Evolutionary conservation across 306 rosid species (phyloP).

Genomic region (Vigna angularis): DNA sequence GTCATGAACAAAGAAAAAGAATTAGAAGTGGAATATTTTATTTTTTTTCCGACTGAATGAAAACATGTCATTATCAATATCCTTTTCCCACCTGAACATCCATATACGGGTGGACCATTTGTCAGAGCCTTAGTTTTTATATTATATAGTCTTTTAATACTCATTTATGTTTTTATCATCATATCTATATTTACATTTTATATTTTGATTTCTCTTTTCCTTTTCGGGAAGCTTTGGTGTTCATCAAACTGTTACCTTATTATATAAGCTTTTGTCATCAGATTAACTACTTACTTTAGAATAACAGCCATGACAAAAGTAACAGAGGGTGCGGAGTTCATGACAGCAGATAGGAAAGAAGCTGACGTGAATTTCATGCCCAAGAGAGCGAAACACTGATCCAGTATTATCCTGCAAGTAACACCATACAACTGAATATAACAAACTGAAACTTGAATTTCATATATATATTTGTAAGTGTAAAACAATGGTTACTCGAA

Average conservation of each 20-base stretch:
- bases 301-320: constrained; percentile 53
- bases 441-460: neutral
- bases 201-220: too few relatives aligned
- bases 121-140: too few relatives aligned
- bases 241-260: neutral
- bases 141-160: too few relatives aligned
- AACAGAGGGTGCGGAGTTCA: constrained; percentile 57
- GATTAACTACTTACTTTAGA: constrained; percentile 38
- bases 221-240: neutral
- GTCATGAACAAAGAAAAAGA: too few relatives aligned
- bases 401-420: constrained; percentile 51
- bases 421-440: neutral
- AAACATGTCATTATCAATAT: too few relatives aligned
- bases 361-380: constrained; percentile 54
- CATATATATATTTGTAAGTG: neutral
- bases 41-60: too few relatives aligned
- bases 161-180: too few relatives aligned
- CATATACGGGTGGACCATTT: too few relatives aligned
- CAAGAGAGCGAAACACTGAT: constrained; percentile 51
- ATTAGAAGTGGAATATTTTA: too few relatives aligned
- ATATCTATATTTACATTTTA: too few relatives aligned
- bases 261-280: neutral
- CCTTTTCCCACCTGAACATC: too few relatives aligned
- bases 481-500: constrained; percentile 65
- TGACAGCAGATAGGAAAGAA: constrained; percentile 52